Evolutionary conservation across 192 early-diverging fungal genomes (phyloP), one percentile per base, ranked within the genome.

Genomic region (Podila epigama): DNA sequence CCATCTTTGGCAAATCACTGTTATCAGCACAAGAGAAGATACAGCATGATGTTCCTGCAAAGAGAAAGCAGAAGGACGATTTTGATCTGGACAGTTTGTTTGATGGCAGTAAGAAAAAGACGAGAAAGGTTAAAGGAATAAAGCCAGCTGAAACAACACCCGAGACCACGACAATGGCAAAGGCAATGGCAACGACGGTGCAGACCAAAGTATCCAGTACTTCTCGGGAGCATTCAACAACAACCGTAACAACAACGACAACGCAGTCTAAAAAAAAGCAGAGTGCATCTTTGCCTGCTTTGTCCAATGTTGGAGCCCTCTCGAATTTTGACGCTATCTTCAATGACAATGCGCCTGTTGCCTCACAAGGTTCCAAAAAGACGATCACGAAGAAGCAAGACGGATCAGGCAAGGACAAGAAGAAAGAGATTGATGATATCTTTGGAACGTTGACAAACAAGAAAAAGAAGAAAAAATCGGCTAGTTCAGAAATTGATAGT

Each of bases 361-460:
- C 10, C 4, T 4, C 53, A 16, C 28, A 34, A 31, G 27, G 13
- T 42, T 42, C 31, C 28, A 28, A 55, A 15, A 33, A 50, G n/a
- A 4, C n/a, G 51, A 36, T 29, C 59, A 20, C 27, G 11, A 53
- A 22, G 32, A 20, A 37, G 52, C 58, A 32, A 41, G 39, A 12
- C 44, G 1, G 13, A 1, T 36, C 58, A 15, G 63, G 28, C 13
- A 72, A 73, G 52, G 32, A 42, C 8, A 27, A 35, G 16, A 59
- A 39, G 31, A 57, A 51, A 35, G 73, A 77, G 25, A 77, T 77
- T n/a, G 66, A 68, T 44, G 53, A 63, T 27, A 77, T 77, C 9
- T 77, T 77, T 55, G 66, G 60, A 20, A 56, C 4, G 50, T 58
- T 20, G 58, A 40, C 18, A 67, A 57, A 20, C 56, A 41, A 0